Evolutionary conservation across 2,329 filamentous ascomycete species (phyloP).

Genomic region (Epichloe elymi): DNA sequence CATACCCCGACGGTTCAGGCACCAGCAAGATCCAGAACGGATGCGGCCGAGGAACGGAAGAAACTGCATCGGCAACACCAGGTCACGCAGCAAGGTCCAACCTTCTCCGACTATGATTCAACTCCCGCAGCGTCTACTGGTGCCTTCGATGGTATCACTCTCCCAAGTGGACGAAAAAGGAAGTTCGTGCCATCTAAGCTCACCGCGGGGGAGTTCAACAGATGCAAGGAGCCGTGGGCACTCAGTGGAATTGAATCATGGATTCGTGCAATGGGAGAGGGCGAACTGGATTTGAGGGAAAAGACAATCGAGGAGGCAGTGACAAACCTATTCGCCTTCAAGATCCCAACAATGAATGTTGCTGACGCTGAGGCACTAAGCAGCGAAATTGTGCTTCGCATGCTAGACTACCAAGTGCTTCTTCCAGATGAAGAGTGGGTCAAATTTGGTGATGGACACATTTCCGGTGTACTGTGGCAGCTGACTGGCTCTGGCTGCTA

Average conservation of each 20-base stretch:
- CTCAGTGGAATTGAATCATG: conserved; percentile 76
- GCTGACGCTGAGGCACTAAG: conserved; percentile 87
- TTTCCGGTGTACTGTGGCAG: conserved; percentile 88
- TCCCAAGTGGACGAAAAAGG: conserved; percentile 70
- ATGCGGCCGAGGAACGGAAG: conserved; percentile 63
- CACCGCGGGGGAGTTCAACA: conserved; percentile 67
- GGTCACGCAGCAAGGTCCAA: conserved; percentile 35
- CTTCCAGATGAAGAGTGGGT: conserved; percentile 95
- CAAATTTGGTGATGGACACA: conserved; percentile 67
- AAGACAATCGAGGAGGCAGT: conserved; percentile 79
- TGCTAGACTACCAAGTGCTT: conserved; percentile 67
- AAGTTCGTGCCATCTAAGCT: conserved; percentile 81
- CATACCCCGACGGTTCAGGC: conserved; percentile 66
- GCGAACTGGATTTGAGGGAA: conserved; percentile 75
- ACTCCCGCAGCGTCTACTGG: conserved; percentile 38
- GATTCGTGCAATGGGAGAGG: conserved; percentile 81
- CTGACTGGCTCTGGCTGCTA: conserved; percentile 88
- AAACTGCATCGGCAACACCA: conserved; percentile 40
- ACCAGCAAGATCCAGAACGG: conserved; percentile 86
- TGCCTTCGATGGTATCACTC: conserved; percentile 68
- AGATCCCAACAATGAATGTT: conserved; percentile 96
- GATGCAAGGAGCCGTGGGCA: conserved; percentile 84
- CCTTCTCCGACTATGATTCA: conserved; percentile 44
- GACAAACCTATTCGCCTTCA: conserved; percentile 79
- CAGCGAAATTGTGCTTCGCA: conserved; percentile 60